These are phyloP conservation scores for Pseudogymnoascus sp. DNA, from an alignment of 2,329 filamentous ascomycete genomes.

Conservation along the genomic window DNA sequence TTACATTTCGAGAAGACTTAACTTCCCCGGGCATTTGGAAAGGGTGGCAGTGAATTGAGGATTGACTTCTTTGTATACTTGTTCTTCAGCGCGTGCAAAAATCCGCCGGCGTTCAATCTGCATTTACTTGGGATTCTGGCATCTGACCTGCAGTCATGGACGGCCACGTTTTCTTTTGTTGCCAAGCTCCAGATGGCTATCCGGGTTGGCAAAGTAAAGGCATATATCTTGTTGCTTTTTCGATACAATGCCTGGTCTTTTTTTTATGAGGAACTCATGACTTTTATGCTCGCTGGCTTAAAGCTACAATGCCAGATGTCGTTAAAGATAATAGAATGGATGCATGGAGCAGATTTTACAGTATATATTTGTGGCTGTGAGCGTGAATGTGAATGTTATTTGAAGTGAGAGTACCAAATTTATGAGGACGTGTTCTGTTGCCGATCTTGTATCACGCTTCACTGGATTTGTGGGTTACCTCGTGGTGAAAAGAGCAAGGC, in stretches of 20 bases:
- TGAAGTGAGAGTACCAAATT: background rate
- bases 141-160: constrained; percentile 9
- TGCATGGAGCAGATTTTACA: background rate
- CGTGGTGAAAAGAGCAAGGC: background rate
- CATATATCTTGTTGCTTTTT: constrained; percentile 7
- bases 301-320: constrained; percentile 11
- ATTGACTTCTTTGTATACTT: constrained; percentile 14
- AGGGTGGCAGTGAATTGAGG: constrained; percentile 13
- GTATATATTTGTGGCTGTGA: background rate
- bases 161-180: constrained; percentile 7
- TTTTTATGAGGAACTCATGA: constrained; percentile 7
- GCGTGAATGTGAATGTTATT: background rate
- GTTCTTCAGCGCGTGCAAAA: constrained; percentile 11
- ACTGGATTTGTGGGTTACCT: background rate
- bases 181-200: constrained; percentile 7
- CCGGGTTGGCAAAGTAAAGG: constrained; percentile 8
- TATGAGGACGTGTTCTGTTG: background rate
- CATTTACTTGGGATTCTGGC: constrained; percentile 11
- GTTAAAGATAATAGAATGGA: constrained; percentile 10
- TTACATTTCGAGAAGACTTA: constrained; percentile 16
- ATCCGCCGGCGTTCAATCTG: constrained; percentile 11
- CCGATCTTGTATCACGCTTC: background rate
- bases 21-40: constrained; percentile 13
- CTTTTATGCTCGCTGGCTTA: constrained; percentile 11
- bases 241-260: constrained; percentile 2